Base-by-base conservation (phyloP, 108 stramenopile species). In the Fistulifera pelliculosa region DNA sequence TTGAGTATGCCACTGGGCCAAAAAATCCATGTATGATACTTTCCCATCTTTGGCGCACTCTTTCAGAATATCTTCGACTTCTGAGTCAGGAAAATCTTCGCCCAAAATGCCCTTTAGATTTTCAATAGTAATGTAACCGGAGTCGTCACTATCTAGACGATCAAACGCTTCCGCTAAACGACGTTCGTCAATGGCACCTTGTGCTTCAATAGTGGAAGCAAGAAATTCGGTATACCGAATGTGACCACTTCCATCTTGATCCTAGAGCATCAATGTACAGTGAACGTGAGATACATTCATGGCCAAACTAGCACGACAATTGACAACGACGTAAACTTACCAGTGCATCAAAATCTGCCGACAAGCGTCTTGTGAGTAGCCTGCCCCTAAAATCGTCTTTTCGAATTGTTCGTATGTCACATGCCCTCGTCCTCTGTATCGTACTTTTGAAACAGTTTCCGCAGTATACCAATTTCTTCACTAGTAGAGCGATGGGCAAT, bases 1-100 rank as follows among this genome's bases (percentile, higher is more conserved):
- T 8, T 35, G 31, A 6, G 31, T 35, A 35, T 8, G 3, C 31
- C 71, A 79, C 19, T 73, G 27, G 3, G 69, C 52, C 50, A 79
- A 47, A 35, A 73, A 79, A 23, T 73, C 77, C 13, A 61, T 44
- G 49, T 79, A 87, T 40, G 73, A 78, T 65, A 63, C 93, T 73
- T 64, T 58, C n/a, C 58, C 59, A 41, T 97, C 94, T n/a, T 75
- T 60, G 39, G 96, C 89, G 12, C 89, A 96, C 41, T 96, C 83
- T 12, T 69, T 74, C 54, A 98, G 95, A 60, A 99, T 90, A 69
- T 80, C 80, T 27, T 79, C 60, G 27, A 87, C 78, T 53, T 81
- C 63, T 25, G 68, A 60, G 11, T 60, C 47, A 1, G 71, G 55
- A 18, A 68, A 58, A 23, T 65, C 70, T 12, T 63, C 44, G 12